Evolutionary conservation across 805 yeast genomes (phyloP), one percentile per base, ranked within the genome.

Genomic region (Kuraishia borneana): DNA sequence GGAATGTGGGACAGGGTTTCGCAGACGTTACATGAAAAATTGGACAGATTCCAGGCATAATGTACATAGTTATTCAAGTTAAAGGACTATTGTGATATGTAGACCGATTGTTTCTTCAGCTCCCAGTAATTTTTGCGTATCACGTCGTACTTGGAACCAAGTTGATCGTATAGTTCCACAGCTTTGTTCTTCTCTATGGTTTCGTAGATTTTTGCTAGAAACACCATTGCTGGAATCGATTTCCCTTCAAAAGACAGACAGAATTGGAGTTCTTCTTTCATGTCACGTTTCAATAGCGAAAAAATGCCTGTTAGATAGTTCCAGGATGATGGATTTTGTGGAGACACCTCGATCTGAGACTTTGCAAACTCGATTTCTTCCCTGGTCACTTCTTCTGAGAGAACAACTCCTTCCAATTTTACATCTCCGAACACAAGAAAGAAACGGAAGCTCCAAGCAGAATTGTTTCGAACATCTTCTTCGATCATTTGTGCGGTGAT

Each of bases 361-460:
- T 60, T 62, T 2, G 71, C 67, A 47, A 56, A 83, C 4, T 59
- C 62, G 2, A 79, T 47, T 47, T 88, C 96, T 3, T 46, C 45
- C 0, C 54, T 48, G 3, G 67, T 41, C 4, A 44, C 43, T 1
- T 44, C 38, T 8, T 43, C 40, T 19, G 43, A 16, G 23, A 35
- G 19, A 14, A 44, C 30, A 5, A 25, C 42, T 32, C 8, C 32
- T 7, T 30, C 39, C 14, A 38, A 36, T 30, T 48, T 40, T 22
- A 36, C 36, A 13, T 39, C 36, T 2, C 56, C 54, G 34, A 60
- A 58, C 26, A 65, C 44, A 8, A 81, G 54, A 43, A 78, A 83
- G 58, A 63, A 82, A 35, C 96, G 66, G 55, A 83, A 94, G 39
- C 76, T 71, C 98, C 98, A 92, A 1, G 94, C 95, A 33, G 94